These are phyloP conservation scores for Lathyrus tuberosus DNA, from an alignment of 306 rosid species.

Conservation along the genomic window DNA sequence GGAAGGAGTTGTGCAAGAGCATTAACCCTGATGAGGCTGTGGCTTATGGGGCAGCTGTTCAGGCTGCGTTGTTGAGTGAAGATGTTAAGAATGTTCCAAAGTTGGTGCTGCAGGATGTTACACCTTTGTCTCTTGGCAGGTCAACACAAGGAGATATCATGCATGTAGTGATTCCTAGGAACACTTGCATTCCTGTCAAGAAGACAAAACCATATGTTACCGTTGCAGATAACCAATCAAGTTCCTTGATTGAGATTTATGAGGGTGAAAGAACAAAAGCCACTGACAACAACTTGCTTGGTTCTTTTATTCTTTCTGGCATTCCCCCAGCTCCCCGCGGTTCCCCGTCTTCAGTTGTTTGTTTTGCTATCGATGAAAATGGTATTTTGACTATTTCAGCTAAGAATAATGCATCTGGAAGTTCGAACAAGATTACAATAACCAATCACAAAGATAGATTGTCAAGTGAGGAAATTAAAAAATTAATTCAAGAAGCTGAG, in stretches of 20 bases:
- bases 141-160: background rate
- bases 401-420: background rate
- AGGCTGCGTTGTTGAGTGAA: no score
- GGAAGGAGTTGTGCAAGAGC: no score
- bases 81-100: no score
- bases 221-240: constrained; percentile 28
- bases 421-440: background rate
- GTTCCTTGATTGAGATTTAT: constrained; percentile 11
- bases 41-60: constrained; percentile 35
- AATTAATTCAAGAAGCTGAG: constrained; percentile 49
- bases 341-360: constrained; percentile 10
- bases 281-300: constrained; percentile 50
- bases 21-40: constrained; percentile 32
- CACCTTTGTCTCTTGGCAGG: constrained; percentile 52
- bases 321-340: constrained; percentile 52
- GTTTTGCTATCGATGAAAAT: constrained; percentile 39
- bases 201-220: background rate
- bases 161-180: constrained; percentile 38
- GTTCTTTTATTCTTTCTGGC: constrained; percentile 36
- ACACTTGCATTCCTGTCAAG: constrained; percentile 51
- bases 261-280: constrained; percentile 15
- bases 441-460: constrained; percentile 38
- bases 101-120: constrained; percentile 48
- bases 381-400: constrained; percentile 6
- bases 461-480: constrained; percentile 47